Evolutionary conservation across 2,329 filamentous ascomycete species (phyloP).

Genomic region (Rhinocladiella similis): DNA sequence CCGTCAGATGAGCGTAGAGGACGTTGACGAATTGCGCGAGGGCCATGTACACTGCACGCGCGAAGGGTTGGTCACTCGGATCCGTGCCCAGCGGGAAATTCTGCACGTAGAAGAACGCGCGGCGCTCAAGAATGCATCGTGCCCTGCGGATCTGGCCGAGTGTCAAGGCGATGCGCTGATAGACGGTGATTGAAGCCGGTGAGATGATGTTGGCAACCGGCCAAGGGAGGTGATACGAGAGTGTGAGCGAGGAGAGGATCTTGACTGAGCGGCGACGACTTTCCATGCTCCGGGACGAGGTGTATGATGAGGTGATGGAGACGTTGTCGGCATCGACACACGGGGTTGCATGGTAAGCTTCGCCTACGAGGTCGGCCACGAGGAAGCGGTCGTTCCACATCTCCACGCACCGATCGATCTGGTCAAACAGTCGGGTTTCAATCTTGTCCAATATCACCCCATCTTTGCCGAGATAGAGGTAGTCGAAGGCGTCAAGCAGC

Average conservation of each 20-base stretch:
- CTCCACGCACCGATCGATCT: conserved; percentile 62
- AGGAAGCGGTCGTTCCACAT: conserved; percentile 80
- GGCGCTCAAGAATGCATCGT: conserved; percentile 63
- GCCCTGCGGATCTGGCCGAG: conserved; percentile 76
- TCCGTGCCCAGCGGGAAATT: conserved; percentile 34
- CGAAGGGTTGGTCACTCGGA: conserved; percentile 12
- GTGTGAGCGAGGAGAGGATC: conserved; percentile 61
- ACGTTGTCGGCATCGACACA: conserved; percentile 63
- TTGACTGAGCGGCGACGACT: conserved; percentile 60
- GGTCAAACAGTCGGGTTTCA: conserved; percentile 69
- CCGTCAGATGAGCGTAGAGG: conserved; percentile 73
- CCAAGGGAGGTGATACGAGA: conserved; percentile 69
- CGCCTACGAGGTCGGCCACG: conserved; percentile 74
- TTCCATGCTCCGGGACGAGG: conserved; percentile 44
- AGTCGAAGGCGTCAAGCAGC: conserved; percentile 66
- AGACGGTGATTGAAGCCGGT: conserved; percentile 61
- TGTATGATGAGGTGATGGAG: conserved; percentile 53
- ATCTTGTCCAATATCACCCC: conserved; percentile 68
- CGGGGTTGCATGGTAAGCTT: conserved; percentile 59
- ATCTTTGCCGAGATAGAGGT: conserved; percentile 75
- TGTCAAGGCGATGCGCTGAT: conserved; percentile 72
- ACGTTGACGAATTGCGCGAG: conserved; percentile 77
- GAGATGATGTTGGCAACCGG: conserved; percentile 71
- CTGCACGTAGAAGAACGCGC: conserved; percentile 38
- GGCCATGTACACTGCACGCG: conserved; percentile 58